Percentiles rank a stretch among this genome's conserved stretches.
Conservation (phyloP, 2,329 filamentous ascomycete species). For the Oidium heveae region DNA sequence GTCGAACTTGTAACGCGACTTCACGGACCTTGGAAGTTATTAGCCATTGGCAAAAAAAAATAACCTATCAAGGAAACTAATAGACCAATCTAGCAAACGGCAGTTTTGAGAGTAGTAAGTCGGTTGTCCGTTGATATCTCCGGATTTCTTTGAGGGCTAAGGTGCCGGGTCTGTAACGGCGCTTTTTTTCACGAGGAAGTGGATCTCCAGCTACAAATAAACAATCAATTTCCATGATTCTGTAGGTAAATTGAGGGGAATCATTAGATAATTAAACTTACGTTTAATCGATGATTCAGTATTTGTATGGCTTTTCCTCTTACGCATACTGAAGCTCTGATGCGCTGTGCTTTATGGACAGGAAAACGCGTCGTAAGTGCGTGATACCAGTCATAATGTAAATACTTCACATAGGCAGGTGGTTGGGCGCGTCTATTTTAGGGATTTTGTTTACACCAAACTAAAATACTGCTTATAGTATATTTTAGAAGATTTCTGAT, state of each 20-base stretch:
- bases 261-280: slow-evolving; percentile 1
- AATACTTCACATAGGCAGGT: too few relatives aligned
- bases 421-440: too few relatives aligned
- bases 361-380: too few relatives aligned
- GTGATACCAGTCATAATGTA: too few relatives aligned
- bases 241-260: neutral
- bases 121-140: slow-evolving; percentile 69
- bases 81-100: slow-evolving; percentile 52
- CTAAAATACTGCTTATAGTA: too few relatives aligned
- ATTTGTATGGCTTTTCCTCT: too few relatives aligned
- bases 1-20: slow-evolving; percentile 40
- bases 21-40: slow-evolving; percentile 32
- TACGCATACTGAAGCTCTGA: too few relatives aligned
- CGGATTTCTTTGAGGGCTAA: slow-evolving; percentile 78
- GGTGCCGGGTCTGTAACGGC: slow-evolving; percentile 54
- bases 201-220: slow-evolving; percentile 36
- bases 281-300: slow-evolving; percentile 1
- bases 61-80: slow-evolving; percentile 6
- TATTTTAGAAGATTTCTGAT: too few relatives aligned
- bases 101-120: slow-evolving; percentile 59
- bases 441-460: too few relatives aligned
- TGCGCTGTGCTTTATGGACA: too few relatives aligned
- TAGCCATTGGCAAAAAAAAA: neutral
- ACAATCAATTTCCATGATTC: neutral
- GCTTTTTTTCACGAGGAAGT: slow-evolving; percentile 32